Evolutionary conservation across 2,329 filamentous ascomycete species (phyloP), one percentile per base, ranked within the genome.

Genomic region (Trichoderma hamatum): DNA sequence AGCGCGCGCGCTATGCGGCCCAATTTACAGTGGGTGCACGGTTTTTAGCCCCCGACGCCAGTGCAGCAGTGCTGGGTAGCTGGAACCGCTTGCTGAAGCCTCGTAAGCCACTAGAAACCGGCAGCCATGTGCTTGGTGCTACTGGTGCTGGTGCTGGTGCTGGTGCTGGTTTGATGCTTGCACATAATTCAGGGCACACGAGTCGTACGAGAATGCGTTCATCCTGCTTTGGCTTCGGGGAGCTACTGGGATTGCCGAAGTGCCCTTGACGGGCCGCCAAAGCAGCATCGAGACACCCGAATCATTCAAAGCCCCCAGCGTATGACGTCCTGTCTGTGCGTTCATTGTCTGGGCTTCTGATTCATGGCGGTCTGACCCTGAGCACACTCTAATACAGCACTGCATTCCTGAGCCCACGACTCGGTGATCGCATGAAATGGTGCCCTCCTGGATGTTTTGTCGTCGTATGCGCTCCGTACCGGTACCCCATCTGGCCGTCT

Each of bases 21-120:
- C 62, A 65, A 28, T n/a, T 49, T 49, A 49, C 46, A 49, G 46
- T 49, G 46, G 46, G 21, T 39, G 61, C 43, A 43, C 34, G 21
- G 9, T 51, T 54, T 63, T 54, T 63, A 63, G 61, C 61, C 61
- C 60, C 61, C 61, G 61, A 63, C 61, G 61, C 46, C 46, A 63
- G 49, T 14, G 34, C 54, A 56, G 49, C 11, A 13, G n/a, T 52
- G 13, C 11, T 4, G 10, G 7, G 54, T 21, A 49, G n/a, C 39
- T 34, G 60, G 28, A 24, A 19, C 11, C 3, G 21, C 32, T 28
- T 21, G 10, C 46, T 63, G 46, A 63, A 54, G 60, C 46, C 28
- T 34, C 28, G 26, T 56, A 32, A 32, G 54, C 19, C 28, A 30
- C 28, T 43, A 43, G 39, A 19, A 43, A 43, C 39, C 39, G 39